phyloP scores from a whole-genome alignment of 2,329 filamentous ascomycete genomes.

The Claviceps maximensis region DNA sequence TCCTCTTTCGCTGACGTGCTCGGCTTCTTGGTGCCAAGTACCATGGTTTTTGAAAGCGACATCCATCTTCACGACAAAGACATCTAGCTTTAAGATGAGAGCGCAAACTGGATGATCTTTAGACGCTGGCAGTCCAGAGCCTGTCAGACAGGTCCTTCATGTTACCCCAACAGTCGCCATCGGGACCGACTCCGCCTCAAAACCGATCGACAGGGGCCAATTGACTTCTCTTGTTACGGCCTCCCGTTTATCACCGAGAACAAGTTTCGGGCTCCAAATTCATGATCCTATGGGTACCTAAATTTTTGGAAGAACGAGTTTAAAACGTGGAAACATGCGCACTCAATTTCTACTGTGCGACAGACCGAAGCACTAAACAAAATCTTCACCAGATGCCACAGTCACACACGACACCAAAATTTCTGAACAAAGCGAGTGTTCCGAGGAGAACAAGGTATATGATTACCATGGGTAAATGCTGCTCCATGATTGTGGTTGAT shows the following conservation, averaged over 20 bases:
- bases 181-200: not conserved
- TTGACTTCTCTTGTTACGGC: not conserved
- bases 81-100: too few species aligned
- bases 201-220: not conserved
- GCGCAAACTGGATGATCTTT: too few species aligned
- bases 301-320: too few species aligned
- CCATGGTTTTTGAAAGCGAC: too few species aligned
- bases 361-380: not conserved
- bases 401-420: too few species aligned
- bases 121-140: too few species aligned
- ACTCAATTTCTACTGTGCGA: not conserved
- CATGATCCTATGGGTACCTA: not conserved
- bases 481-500: slow-evolving; percentile 2
- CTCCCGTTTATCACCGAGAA: not conserved
- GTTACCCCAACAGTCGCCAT: too few species aligned
- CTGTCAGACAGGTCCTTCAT: too few species aligned
- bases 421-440: too few species aligned
- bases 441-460: slow-evolving; percentile 8
- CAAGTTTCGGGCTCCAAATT: not conserved
- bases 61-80: too few species aligned
- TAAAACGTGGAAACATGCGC: not conserved
- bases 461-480: slow-evolving; percentile 16
- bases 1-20: too few species aligned
- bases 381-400: not conserved
- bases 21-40: too few species aligned